Percentiles rank a stretch among this genome's conserved stretches.
Conservation (phyloP, 2,329 filamentous ascomycete species). For the Elsinoe batatas region DNA sequence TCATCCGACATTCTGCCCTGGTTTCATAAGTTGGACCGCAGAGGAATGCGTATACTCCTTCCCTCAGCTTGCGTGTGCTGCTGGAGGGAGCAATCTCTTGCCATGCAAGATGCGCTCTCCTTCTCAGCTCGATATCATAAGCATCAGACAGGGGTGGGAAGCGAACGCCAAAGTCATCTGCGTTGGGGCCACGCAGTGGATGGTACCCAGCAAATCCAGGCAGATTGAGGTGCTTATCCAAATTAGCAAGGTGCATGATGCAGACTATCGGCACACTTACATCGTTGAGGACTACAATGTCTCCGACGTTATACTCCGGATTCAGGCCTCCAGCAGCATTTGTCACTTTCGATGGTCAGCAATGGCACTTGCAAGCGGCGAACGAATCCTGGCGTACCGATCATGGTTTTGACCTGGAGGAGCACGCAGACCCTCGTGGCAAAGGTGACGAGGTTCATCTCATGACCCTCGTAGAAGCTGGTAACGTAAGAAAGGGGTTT, state of each 20-base stretch:
- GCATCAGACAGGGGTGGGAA: constrained; percentile 57
- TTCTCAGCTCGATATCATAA: constrained; percentile 53
- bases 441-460: constrained; percentile 53
- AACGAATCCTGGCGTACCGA: constrained; percentile 33
- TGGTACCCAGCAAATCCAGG: constrained; percentile 52
- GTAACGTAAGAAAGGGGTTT: background rate
- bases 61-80: constrained; percentile 45
- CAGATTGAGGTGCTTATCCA: constrained; percentile 49
- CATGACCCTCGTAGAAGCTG: constrained; percentile 60
- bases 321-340: constrained; percentile 59
- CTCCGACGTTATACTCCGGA: constrained; percentile 52
- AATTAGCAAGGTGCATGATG: background rate
- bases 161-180: constrained; percentile 51
- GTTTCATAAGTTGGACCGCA: constrained; percentile 57
- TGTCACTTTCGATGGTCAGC: constrained; percentile 40
- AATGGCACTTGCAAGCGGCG: background rate
- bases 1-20: constrained; percentile 53
- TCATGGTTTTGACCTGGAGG: constrained; percentile 50
- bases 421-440: constrained; percentile 55
- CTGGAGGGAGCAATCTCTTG: constrained; percentile 38
- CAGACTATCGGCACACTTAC: constrained; percentile 29
- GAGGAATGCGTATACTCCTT: constrained; percentile 58
- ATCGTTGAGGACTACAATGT: constrained; percentile 57
- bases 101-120: constrained; percentile 49
- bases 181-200: constrained; percentile 53